phyloP scores from a whole-genome alignment of 805 yeast species.

The Kodamaea laetipori region DNA sequence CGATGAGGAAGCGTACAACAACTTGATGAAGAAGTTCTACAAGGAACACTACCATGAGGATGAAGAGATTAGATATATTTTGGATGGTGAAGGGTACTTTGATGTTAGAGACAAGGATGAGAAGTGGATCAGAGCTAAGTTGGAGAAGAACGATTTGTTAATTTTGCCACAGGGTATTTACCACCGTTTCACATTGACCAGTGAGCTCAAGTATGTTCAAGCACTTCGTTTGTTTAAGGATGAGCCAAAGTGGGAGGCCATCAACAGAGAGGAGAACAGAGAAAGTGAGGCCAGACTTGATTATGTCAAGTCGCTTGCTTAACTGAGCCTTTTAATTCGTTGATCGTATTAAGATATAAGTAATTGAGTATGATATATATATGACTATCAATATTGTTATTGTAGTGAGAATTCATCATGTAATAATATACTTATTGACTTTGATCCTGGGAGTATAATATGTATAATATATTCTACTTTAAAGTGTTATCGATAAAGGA shows the following conservation, averaged over 20 bases:
- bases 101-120: constrained; percentile 71
- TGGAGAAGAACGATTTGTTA: constrained; percentile 65
- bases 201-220: constrained; percentile 56
- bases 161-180: constrained; percentile 90
- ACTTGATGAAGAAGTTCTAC: constrained; percentile 70
- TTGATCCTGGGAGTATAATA: no score
- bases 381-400: neutral
- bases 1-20: constrained; percentile 53
- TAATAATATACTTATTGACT: no score
- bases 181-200: constrained; percentile 84
- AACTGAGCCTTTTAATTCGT: neutral
- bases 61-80: constrained; percentile 89
- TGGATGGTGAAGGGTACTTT: constrained; percentile 90
- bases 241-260: constrained; percentile 95
- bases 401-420: neutral
- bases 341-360: neutral
- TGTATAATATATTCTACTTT: no score
- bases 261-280: constrained; percentile 57
- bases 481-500: neutral
- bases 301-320: constrained; percentile 26
- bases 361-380: constrained; percentile 10
- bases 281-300: constrained; percentile 36
- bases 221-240: constrained; percentile 87
- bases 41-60: constrained; percentile 93
- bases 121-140: constrained; percentile 75